These are phyloP conservation scores for Phialophora chinensis DNA, from an alignment of 2,329 filamentous ascomycete genomes.

Conservation along the genomic window DNA sequence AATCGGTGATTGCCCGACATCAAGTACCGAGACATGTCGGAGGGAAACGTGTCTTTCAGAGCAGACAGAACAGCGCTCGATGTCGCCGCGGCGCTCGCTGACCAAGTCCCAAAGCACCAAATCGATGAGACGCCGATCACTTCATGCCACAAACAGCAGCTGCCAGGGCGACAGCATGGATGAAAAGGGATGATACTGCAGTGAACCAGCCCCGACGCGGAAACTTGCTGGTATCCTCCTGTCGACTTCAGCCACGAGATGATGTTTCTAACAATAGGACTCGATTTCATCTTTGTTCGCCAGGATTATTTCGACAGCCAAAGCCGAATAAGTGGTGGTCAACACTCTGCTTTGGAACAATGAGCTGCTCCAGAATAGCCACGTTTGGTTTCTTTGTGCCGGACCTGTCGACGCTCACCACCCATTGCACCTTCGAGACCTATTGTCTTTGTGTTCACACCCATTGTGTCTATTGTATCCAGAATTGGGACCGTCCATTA, in stretches of 20 bases:
- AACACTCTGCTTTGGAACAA: neutral
- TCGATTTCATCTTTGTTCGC: slow-evolving; percentile 1
- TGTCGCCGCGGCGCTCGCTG: neutral
- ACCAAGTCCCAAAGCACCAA: neutral
- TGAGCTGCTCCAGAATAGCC: neutral
- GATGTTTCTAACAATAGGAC: neutral
- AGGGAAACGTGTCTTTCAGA: neutral
- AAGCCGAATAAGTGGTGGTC: neutral
- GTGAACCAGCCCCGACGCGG: neutral
- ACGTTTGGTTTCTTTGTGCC: slow-evolving; percentile 15
- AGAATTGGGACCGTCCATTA: slow-evolving; percentile 8
- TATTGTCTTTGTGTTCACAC: slow-evolving; percentile 12
- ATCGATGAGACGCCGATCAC: neutral
- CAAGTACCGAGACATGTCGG: neutral
- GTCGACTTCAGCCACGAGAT: neutral
- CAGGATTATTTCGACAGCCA: neutral
- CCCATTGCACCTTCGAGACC: neutral
- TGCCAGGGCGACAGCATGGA: neutral
- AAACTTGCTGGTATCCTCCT: neutral
- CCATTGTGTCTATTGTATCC: slow-evolving; percentile 5
- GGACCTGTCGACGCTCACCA: neutral
- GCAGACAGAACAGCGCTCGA: neutral
- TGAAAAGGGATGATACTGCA: neutral
- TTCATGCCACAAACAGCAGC: neutral
- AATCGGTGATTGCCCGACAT: neutral